Conservation (phyloP, 805 yeast species). For the Alloascoidea hylecoeti region DNA sequence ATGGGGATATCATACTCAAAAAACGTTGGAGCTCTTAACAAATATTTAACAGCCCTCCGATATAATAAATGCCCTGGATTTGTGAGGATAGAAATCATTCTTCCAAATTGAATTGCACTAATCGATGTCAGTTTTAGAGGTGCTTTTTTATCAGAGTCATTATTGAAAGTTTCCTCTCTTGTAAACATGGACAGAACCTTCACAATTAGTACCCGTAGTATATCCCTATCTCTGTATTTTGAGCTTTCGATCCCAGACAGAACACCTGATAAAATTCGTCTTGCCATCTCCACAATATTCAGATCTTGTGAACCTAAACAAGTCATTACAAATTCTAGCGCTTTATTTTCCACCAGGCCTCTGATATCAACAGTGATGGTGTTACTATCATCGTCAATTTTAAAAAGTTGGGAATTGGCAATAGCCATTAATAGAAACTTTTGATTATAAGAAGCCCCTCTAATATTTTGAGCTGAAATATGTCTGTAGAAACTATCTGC, state of each 20-base stretch:
- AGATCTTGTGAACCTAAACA: conserved; percentile 25
- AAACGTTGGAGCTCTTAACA: conserved; percentile 39
- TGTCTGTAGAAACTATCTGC: neutral
- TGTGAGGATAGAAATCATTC: conserved; percentile 38
- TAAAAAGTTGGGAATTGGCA: conserved; percentile 34
- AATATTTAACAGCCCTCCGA: conserved; percentile 56
- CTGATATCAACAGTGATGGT: conserved; percentile 29
- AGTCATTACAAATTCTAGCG: conserved; percentile 36
- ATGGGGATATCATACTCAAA: conserved; percentile 27
- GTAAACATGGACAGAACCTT: conserved; percentile 22
- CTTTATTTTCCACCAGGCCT: conserved; percentile 38
- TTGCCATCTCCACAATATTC: conserved; percentile 21
- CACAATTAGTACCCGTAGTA: conserved; percentile 37
- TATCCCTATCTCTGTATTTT: conserved; percentile 37
- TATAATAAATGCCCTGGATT: conserved; percentile 66
- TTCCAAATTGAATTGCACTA: conserved; percentile 39
- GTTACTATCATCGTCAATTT: conserved; percentile 15
- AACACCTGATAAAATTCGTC: conserved; percentile 28
- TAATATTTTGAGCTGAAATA: neutral
- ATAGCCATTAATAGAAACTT: conserved; percentile 51
- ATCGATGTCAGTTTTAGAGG: conserved; percentile 24
- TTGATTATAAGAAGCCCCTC: conserved; percentile 36
- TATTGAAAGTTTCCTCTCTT: conserved; percentile 6
- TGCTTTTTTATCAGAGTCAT: conserved; percentile 7
- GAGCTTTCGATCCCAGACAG: conserved; percentile 26